phyloP scores from a whole-genome alignment of 805 yeast genomes.

The Kluyveromyces starmeri region DNA sequence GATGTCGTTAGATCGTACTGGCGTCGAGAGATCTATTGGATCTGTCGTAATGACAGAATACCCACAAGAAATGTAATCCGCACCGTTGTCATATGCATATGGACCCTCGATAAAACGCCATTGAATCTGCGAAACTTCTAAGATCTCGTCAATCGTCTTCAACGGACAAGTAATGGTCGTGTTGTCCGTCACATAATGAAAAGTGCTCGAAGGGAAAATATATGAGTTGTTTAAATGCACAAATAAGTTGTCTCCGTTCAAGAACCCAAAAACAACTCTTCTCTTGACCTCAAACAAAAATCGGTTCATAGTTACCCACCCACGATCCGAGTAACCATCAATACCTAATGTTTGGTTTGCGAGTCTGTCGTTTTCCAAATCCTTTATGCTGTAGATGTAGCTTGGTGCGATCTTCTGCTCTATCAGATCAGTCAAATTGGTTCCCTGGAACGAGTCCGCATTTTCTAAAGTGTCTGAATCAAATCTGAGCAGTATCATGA shows the following conservation, averaged over 20 bases:
- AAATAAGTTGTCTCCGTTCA: constrained; percentile 12
- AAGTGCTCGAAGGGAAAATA: constrained; percentile 15
- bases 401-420: constrained; percentile 12
- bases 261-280: constrained; percentile 32
- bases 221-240: constrained; percentile 22
- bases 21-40: not conserved
- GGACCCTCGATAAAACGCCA: constrained; percentile 38
- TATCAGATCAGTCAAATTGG: constrained; percentile 20
- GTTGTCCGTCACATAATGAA: constrained; percentile 18
- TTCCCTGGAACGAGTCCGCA: constrained; percentile 3
- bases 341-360: constrained; percentile 12
- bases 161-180: constrained; percentile 18
- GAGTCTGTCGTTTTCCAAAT: constrained; percentile 17
- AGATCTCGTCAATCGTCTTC: constrained; percentile 7
- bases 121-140: constrained; percentile 13
- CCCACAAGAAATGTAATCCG: constrained; percentile 44
- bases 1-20: not conserved
- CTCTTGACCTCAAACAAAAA: constrained; percentile 30
- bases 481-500: constrained; percentile 35
- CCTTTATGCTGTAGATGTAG: constrained; percentile 25
- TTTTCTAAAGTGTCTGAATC: constrained; percentile 6
- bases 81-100: constrained; percentile 34
- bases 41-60: constrained; percentile 54
- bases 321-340: constrained; percentile 6
- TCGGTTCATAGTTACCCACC: constrained; percentile 30